Base-by-base conservation (phyloP, 1,284 basidiomycete species). In the Rhizoctonia solani region DNA sequence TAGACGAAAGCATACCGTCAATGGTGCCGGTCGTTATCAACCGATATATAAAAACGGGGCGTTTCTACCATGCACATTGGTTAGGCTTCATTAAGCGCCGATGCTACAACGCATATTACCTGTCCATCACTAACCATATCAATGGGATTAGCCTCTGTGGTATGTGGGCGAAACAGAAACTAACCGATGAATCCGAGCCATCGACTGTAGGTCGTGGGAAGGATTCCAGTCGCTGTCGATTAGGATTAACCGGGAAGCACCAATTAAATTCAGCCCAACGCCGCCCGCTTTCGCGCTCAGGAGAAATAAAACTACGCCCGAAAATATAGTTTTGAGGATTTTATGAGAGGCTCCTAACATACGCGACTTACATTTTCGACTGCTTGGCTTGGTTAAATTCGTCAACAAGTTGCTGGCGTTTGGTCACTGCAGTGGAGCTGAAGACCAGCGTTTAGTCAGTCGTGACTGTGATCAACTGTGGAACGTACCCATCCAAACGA, bases 221-320 rank as follows among this genome's bases (percentile, higher is more conserved):
- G 93, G 93, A 77, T 96, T 96, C 93, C 97, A 99, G 75, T 99
- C 96, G 54, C 91, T 94, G 76, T 99, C 66, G 69, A 85, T 80
- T 19, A 83, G 74, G 66, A 92, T 89, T 44, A 98, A 78, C 44
- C 95, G 82, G 9, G 92, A 95, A 9, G 89, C 94, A 30, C 93
- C 91, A 37, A 94, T 94, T 27, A 97, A 83, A 76, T 98, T 99
- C 61, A 99, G 83, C 1, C 96, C 96, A 19, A 95, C 92, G 25
- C 96, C 96, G 19, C 96, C 96, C 1, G 95, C 93, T 78, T 98
- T 98, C 9, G 94, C 91, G 74, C 94, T 97, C 52, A 99, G 80
- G 19, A 99, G 80, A 75, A 99, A 99, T 32, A 98, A 77, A 74
- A 98, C 90, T 92, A 67, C 37, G 37, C 8, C 52, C 99, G 80